Base-by-base conservation (phyloP, 2,329 filamentous ascomycete species). In the Erysiphe pulchra region DNA sequence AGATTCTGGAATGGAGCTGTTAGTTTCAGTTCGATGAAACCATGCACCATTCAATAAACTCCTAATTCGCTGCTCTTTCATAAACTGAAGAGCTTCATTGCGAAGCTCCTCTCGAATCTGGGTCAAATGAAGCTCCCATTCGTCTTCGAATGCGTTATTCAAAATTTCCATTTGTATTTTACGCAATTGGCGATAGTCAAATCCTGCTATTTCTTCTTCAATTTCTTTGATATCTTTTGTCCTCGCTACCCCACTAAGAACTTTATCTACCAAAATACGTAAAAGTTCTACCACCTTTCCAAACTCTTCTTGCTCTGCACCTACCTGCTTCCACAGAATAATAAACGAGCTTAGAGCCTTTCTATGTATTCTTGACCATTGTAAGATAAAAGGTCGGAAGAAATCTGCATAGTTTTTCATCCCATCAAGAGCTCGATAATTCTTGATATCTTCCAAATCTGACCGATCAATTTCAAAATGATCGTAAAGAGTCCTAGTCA, bases 41-140 rank as follows among this genome's bases (percentile, higher is more conserved):
- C 90, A 98, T 10, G 80, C 77, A 7, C 90, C 90, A 52, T 83
- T 72, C 4, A 95, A 70, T 36, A 98, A 66, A 57, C 86, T 94
- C 46, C 90, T 73, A 49, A 95, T 81, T 34, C 90, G 76, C 61
- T 98, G 90, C 63, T 98, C 90, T 61, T 93, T 94, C 61, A 95
- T 82, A 57, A 98, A 98, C 56, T 93, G 83, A 46, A 94, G 64
- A 11, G 87, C 85, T 61, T 98, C 90, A 55, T 87, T 77, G 53
- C 83, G 80, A 40, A 95, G 69, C 59, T 92, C 84, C 46, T 94
- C 84, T 32, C 85, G 79, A n/a, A 93, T 82, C 61, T 90, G 83
- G 51, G 73, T 73, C 28, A 98, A 68, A 61, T 95, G 85, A 50
- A 81, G 74, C 12, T 86, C 86, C 90, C 90, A 98, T 43, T 81